These are phyloP conservation scores for Vigna nakashimae DNA, from an alignment of 306 rosid genomes.

Conservation along the genomic window DNA sequence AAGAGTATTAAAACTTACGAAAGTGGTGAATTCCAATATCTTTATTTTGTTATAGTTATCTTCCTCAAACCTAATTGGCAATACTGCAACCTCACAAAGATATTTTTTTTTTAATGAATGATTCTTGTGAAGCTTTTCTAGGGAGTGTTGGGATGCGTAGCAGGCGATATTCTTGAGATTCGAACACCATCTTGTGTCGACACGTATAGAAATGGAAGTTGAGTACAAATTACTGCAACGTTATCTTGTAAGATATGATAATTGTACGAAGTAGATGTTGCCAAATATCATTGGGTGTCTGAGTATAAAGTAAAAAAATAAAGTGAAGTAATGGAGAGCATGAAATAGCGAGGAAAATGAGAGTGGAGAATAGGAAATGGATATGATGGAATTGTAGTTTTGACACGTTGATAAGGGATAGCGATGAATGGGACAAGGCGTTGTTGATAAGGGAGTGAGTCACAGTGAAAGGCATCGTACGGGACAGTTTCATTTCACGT, in stretches of 20 bases:
- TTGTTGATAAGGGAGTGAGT: background rate
- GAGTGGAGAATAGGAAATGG: too few relatives aligned
- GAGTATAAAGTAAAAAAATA: background rate
- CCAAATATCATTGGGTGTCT: background rate
- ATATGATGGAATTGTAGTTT: background rate
- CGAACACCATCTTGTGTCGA: background rate
- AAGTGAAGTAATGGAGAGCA: background rate
- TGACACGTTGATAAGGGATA: background rate
- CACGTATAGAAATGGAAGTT: background rate
- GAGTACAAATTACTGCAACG: background rate
- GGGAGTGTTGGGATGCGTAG: background rate
- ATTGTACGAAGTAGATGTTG: background rate
- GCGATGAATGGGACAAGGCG: background rate
- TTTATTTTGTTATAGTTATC: too few relatives aligned
- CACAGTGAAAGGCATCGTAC: background rate
- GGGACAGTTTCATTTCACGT: background rate
- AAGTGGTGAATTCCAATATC: too few relatives aligned
- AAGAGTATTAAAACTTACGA: too few relatives aligned
- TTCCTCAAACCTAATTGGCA: background rate
- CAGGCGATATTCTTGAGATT: background rate
- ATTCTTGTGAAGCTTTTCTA: too few relatives aligned
- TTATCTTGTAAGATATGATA: background rate
- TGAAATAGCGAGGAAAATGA: background rate
- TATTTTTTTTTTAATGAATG: too few relatives aligned
- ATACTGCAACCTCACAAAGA: too few relatives aligned